A percentile compares a stretch with the other conserved stretches of the same genome.
These are phyloP conservation scores for Pseudocercospora pini-densiflorae DNA, from an alignment of 2,329 filamentous ascomycete genomes.

Conservation along the genomic window DNA sequence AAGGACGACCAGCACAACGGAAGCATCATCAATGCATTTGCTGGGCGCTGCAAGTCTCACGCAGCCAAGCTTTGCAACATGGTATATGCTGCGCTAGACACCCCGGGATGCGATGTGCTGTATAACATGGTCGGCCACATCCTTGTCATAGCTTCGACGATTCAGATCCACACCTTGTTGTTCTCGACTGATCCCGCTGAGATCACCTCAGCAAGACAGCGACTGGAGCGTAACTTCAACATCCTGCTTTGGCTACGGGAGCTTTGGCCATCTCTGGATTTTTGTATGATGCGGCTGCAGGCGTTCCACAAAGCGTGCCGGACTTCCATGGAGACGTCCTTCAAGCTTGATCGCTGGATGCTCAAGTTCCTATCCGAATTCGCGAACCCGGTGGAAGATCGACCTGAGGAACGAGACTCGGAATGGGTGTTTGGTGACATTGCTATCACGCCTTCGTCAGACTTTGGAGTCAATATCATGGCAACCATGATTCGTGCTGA, in stretches of 20 bases:
- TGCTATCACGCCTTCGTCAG: slow-evolving; percentile 14
- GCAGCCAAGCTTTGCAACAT: slow-evolving; percentile 17
- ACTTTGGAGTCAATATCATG: slow-evolving; percentile 8
- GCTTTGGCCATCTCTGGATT: slow-evolving; percentile 10
- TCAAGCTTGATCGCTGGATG: slow-evolving; percentile 19
- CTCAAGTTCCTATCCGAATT: slow-evolving; percentile 17
- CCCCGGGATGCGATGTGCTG: slow-evolving; percentile 13
- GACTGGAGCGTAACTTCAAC: slow-evolving; percentile 18
- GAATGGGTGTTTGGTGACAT: slow-evolving; percentile 16
- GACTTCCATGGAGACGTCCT: slow-evolving; percentile 16
- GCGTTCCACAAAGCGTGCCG: slow-evolving; percentile 13
- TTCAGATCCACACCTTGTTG: slow-evolving; percentile 13
- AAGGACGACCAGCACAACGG: slow-evolving; percentile 7
- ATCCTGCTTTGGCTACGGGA: slow-evolving; percentile 11
- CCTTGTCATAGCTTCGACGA: slow-evolving; percentile 15
- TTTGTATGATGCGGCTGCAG: slow-evolving; percentile 16
- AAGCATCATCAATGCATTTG: slow-evolving; percentile 12
- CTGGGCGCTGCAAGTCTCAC: slow-evolving; percentile 15
- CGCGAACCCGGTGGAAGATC: slow-evolving; percentile 13
- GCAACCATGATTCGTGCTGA: slow-evolving; percentile 5
- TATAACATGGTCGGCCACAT: slow-evolving; percentile 18
- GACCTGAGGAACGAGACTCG: not conserved
- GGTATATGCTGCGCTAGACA: slow-evolving; percentile 16
- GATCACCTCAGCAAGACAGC: slow-evolving; percentile 8
- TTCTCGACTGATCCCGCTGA: slow-evolving; percentile 9